Conservation (phyloP, 2,329 filamentous ascomycete species). For the Chrysoporthe puriensis region DNA sequence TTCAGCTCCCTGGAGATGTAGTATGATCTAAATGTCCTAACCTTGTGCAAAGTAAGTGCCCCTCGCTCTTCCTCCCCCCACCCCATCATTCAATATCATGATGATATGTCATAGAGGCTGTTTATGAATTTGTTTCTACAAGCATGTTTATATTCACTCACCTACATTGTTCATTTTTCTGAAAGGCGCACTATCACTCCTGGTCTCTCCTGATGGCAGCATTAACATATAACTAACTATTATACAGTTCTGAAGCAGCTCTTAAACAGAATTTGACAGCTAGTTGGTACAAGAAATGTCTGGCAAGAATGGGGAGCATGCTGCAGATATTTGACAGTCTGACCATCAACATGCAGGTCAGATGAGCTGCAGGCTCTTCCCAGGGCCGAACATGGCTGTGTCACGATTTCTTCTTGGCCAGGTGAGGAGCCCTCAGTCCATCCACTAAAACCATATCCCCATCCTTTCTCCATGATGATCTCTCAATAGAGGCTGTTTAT, state of each 20-base stretch:
- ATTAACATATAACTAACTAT: neutral
- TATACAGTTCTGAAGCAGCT: neutral
- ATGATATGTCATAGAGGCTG: slow-evolving; percentile 43
- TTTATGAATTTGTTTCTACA: slow-evolving; percentile 41
- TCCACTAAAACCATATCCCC: neutral
- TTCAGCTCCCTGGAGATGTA: neutral
- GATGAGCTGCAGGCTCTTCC: neutral
- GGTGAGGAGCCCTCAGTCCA: neutral
- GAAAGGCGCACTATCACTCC: slow-evolving; percentile 1
- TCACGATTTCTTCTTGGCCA: neutral
- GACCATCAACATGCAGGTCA: neutral
- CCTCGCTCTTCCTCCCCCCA: neutral
- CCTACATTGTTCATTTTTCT: slow-evolving; percentile 26
- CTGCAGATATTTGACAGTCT: neutral
- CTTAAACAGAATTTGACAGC: too few relatives aligned
- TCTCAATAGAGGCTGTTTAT: slow-evolving; percentile 51
- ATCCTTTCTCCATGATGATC: slow-evolving; percentile 41
- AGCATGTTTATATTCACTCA: slow-evolving; percentile 38
- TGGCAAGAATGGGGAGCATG: neutral
- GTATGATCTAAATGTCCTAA: neutral
- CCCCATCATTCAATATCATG: slow-evolving; percentile 29
- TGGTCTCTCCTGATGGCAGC: neutral
- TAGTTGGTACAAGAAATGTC: too few relatives aligned
- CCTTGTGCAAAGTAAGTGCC: slow-evolving; percentile 8
- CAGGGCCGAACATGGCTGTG: neutral